Percentiles rank a stretch among this genome's conserved stretches.
phyloP scores from a whole-genome alignment of 768 basidiomycete genomes.

The Phlebiopsis gigantea region DNA sequence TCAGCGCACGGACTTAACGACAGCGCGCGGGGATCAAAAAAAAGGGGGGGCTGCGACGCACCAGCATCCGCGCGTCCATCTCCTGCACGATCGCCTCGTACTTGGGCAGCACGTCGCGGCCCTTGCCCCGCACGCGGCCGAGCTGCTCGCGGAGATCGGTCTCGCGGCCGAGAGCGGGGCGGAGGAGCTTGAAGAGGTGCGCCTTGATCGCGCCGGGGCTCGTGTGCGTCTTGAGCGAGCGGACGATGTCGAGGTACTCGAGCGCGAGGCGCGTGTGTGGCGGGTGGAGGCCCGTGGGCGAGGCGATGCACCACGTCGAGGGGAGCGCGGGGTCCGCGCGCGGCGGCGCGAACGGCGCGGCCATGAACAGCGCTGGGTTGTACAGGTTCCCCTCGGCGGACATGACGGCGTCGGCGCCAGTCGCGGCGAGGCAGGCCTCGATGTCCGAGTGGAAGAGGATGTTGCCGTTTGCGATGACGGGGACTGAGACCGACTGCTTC shows the following conservation, averaged over 20 bases:
- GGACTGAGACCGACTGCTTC: conserved; percentile 83
- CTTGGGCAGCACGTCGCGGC: conserved; percentile 29
- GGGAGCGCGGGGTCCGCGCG: conserved; percentile 3
- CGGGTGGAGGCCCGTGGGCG: conserved; percentile 41
- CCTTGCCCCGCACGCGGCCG: conserved; percentile 38
- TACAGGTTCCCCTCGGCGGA: conserved; percentile 92
- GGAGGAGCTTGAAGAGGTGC: conserved; percentile 90
- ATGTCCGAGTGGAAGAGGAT: conserved; percentile 87
- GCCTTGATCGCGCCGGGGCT: conserved; percentile 76
- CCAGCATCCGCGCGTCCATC: conserved; percentile 55
- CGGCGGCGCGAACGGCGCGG: conserved; percentile 6
- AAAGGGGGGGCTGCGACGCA: conserved; percentile 23
- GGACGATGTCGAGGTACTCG: conserved; percentile 83
- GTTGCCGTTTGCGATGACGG: conserved; percentile 97
- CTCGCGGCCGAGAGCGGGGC: conserved; percentile 63
- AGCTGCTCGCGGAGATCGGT: conserved; percentile 70
- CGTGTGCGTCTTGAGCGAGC: conserved; percentile 64
- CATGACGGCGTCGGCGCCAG: conserved; percentile 92
- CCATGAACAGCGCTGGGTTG: conserved; percentile 81
- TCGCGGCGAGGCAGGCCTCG: conserved; percentile 68
- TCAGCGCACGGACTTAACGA: neutral
- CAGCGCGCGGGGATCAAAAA: neutral
- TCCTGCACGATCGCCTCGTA: conserved; percentile 54
- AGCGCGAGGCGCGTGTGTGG: conserved; percentile 64
- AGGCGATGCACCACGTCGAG: conserved; percentile 10